Percentiles rank a stretch among this genome's conserved stretches.
Conservation (phyloP, 202 grass and related monocot genomes). For the Sporobolus alterniflorus region DNA sequence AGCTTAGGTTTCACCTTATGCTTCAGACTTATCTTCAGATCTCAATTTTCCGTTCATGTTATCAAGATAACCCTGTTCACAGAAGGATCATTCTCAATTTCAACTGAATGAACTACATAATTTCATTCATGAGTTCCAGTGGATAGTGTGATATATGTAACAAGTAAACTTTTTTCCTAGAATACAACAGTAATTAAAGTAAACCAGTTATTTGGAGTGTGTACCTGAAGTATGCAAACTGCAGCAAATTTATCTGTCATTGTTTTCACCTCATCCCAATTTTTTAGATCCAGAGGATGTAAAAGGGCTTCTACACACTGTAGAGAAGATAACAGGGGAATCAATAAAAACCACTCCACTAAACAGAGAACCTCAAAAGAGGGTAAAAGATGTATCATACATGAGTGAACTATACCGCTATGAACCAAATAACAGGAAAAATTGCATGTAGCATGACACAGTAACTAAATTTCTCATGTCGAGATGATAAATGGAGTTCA, state of each 20-base stretch:
- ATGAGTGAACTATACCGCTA: constrained; percentile 6
- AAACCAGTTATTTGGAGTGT: not conserved
- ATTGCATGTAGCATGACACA: not conserved
- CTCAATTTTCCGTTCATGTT: constrained; percentile 62
- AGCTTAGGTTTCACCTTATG: constrained; percentile 21
- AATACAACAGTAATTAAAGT: not conserved
- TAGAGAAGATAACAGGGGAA: constrained; percentile 11
- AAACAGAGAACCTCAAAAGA: constrained; percentile 6
- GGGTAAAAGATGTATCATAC: not conserved
- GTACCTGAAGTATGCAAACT: constrained; percentile 91
- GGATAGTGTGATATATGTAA: not conserved
- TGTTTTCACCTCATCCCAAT: constrained; percentile 62
- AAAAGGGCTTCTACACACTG: constrained; percentile 89
- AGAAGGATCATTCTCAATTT: constrained; percentile 19
- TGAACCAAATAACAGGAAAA: constrained; percentile 10
- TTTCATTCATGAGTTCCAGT: not conserved
- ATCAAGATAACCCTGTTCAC: constrained; percentile 62
- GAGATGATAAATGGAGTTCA: constrained; percentile 37
- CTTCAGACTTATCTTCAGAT: constrained; percentile 33
- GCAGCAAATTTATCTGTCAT: constrained; percentile 94
- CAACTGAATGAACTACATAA: constrained; percentile 25
- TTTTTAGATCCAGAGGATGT: constrained; percentile 67
- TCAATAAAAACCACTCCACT: constrained; percentile 13
- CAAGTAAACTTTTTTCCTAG: not conserved
- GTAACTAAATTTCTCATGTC: not conserved